Evolutionary conservation across 2,329 filamentous ascomycete species (phyloP).

Genomic region (Botrytis fabae): DNA sequence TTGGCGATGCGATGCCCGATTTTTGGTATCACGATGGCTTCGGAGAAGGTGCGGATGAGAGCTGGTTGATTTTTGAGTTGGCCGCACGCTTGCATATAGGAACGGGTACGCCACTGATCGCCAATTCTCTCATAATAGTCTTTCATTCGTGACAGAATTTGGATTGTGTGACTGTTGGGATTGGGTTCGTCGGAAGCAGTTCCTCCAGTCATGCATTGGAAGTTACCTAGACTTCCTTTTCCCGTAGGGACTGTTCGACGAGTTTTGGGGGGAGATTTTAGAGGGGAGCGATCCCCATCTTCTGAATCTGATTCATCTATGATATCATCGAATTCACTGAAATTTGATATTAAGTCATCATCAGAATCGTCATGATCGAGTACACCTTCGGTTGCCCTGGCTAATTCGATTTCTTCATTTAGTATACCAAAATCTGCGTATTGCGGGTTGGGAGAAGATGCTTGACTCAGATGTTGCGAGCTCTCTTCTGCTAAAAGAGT

Average conservation of each 20-base stretch:
- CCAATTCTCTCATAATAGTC: conserved; percentile 73
- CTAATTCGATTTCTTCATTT: conserved; percentile 6
- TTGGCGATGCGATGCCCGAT: conserved; percentile 73
- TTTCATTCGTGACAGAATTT: conserved; percentile 75
- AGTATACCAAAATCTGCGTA: neutral
- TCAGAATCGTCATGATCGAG: conserved; percentile 11
- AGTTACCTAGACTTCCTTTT: conserved; percentile 47
- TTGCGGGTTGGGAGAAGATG: neutral
- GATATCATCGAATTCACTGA: conserved; percentile 37
- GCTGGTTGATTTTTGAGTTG: conserved; percentile 65
- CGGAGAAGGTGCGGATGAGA: conserved; percentile 66
- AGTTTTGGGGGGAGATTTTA: conserved; percentile 17
- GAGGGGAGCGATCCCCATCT: conserved; percentile 31
- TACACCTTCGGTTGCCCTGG: conserved; percentile 9
- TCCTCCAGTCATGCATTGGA: conserved; percentile 56
- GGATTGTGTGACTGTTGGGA: conserved; percentile 75
- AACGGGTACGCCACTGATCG: conserved; percentile 73
- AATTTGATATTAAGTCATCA: conserved; percentile 6
- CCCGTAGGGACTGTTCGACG: conserved; percentile 10
- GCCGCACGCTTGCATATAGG: conserved; percentile 77
- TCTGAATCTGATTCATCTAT: conserved; percentile 39
- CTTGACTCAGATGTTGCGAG: neutral
- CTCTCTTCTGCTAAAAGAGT: neutral
- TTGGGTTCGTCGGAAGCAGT: conserved; percentile 50
- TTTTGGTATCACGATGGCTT: conserved; percentile 66